A percentile compares a stretch with the other conserved stretches of the same genome.
Conservation (phyloP, 2,329 filamentous ascomycete genomes). For the Fusarium oxysporum region DNA sequence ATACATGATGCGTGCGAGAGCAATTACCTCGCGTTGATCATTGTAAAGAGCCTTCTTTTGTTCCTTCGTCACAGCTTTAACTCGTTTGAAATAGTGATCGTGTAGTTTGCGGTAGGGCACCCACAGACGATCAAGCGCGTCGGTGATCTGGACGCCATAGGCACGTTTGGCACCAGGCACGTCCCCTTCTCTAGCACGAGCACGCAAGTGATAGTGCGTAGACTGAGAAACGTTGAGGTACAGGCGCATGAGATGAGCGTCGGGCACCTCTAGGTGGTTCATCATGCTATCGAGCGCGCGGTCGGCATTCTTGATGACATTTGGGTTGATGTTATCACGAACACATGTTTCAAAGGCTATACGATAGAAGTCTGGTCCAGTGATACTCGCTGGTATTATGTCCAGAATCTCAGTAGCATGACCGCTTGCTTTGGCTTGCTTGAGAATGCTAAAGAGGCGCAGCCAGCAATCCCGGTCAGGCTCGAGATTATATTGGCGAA, state of each 20-base stretch:
- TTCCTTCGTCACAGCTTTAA: conserved; percentile 39
- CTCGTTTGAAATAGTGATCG: conserved; percentile 51
- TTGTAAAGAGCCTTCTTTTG: conserved; percentile 49
- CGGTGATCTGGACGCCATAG: conserved; percentile 63
- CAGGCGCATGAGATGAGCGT: conserved; percentile 62
- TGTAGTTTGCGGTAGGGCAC: conserved; percentile 58
- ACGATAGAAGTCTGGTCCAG: conserved; percentile 69
- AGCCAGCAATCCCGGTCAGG: conserved; percentile 81
- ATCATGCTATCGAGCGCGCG: conserved; percentile 74
- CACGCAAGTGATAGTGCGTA: conserved; percentile 56
- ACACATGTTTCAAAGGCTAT: conserved; percentile 80
- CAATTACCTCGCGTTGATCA: conserved; percentile 56
- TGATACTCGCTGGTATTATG: conserved; percentile 60
- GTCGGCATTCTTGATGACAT: conserved; percentile 73
- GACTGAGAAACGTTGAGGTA: conserved; percentile 69
- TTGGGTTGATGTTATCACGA: conserved; percentile 80
- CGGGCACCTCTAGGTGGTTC: conserved; percentile 54
- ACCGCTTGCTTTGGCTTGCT: conserved; percentile 72
- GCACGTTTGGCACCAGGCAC: conserved; percentile 52
- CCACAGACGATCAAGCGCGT: conserved; percentile 64
- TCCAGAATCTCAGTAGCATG: conserved; percentile 70
- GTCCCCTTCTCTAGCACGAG: conserved; percentile 47
- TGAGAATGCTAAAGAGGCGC: conserved; percentile 74
- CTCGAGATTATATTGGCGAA: conserved; percentile 67
- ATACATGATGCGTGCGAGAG: conserved; percentile 60